These are phyloP conservation scores for Trichoderma citrinoviride DNA, from an alignment of 2,329 filamentous ascomycete species.

Conservation along the genomic window DNA sequence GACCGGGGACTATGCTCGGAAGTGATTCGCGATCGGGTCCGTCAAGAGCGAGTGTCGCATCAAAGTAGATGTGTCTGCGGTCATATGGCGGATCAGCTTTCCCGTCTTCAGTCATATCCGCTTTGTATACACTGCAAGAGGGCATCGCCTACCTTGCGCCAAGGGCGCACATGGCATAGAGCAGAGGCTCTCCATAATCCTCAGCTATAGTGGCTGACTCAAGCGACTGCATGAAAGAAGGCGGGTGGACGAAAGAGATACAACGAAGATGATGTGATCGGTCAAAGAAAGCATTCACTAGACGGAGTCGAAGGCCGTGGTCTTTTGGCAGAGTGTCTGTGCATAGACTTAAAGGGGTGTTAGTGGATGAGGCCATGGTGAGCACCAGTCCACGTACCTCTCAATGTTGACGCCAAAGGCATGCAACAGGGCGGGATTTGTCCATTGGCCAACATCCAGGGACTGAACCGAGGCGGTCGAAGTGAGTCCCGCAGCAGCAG, in stretches of 20 bases:
- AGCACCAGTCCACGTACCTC: neutral
- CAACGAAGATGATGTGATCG: conserved; percentile 28
- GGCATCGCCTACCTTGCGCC: conserved; percentile 25
- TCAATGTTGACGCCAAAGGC: conserved; percentile 17
- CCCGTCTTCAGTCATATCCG: neutral
- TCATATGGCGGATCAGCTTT: neutral
- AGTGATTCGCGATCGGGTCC: neutral
- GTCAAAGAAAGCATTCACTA: conserved; percentile 27
- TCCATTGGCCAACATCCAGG: neutral
- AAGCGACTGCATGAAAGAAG: conserved; percentile 29
- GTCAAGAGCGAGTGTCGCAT: conserved; percentile 7
- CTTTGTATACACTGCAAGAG: neutral
- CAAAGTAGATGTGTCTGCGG: conserved; percentile 24
- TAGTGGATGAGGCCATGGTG: neutral
- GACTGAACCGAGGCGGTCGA: neutral
- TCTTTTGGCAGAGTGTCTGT: conserved; percentile 26
- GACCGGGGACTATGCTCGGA: conserved; percentile 22
- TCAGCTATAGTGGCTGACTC: conserved; percentile 25
- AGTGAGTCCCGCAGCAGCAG: neutral
- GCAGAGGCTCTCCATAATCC: conserved; percentile 28
- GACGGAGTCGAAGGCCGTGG: conserved; percentile 13
- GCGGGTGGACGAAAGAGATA: conserved; percentile 29
- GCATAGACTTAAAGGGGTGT: conserved; percentile 19
- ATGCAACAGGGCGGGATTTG: neutral
- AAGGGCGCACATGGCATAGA: conserved; percentile 30